A percentile compares a stretch with the other conserved stretches of the same genome.
phyloP scores from a whole-genome alignment of 176 grass and related monocot genomes.

The Areca catechu region DNA sequence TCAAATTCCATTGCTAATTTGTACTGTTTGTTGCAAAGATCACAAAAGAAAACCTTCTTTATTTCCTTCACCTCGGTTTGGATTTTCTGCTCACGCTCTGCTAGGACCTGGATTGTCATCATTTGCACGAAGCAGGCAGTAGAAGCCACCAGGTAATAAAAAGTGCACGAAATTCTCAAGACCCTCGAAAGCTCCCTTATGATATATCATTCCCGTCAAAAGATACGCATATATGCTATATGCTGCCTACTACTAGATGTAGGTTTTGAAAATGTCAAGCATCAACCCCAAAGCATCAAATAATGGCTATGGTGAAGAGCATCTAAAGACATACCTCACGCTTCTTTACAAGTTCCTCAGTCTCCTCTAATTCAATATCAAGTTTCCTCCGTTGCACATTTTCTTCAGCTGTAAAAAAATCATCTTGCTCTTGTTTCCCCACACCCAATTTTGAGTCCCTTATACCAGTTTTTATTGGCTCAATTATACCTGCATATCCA shows the following conservation, averaged over 20 bases:
- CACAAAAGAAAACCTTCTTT: conserved; percentile 91
- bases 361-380: conserved; percentile 86
- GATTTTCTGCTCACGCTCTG: conserved; percentile 96
- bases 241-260: conserved; percentile 22
- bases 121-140: conserved; percentile 76
- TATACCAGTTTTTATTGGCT: conserved; percentile 83
- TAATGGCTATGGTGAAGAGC: conserved; percentile 1
- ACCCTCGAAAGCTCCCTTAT: conserved; percentile 29
- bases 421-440: conserved; percentile 95
- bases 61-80: conserved; percentile 93
- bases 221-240: conserved; percentile 16
- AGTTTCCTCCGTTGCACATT: conserved; percentile 84
- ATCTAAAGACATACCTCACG: conserved; percentile 59
- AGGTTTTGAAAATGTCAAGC: conserved; percentile 32
- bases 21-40: conserved; percentile 92
- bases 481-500: conserved; percentile 52
- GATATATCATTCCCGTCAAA: conserved; percentile 18
- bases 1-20: conserved; percentile 95
- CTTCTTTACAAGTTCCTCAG: conserved; percentile 81
- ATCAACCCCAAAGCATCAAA: conserved; percentile 33
- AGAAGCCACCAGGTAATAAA: conserved; percentile 87
- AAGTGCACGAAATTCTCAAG: conserved; percentile 47
- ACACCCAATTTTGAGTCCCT: conserved; percentile 93
- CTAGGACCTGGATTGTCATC: conserved; percentile 98
- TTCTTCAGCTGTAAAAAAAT: conserved; percentile 84